Evolutionary conservation across 2,329 filamentous ascomycete genomes (phyloP), one percentile per base, ranked within the genome.

Genomic region (Penicillium sp.): DNA sequence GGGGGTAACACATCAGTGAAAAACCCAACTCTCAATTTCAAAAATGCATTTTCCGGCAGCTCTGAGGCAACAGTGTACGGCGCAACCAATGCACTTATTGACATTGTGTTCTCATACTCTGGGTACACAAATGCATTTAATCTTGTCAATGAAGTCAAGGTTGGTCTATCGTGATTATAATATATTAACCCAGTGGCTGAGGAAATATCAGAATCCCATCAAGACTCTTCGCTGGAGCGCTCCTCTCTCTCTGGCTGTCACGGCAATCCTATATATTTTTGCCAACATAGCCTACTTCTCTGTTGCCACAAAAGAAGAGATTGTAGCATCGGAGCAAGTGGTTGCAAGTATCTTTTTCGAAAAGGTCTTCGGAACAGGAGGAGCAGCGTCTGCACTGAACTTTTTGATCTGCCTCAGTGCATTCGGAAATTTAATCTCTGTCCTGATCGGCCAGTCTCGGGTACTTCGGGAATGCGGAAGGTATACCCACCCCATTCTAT

Each of bases 221-320:
- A 80, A 78, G 31, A 82, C 80, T 0, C 77, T 87, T 21, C 80
- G 81, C 48, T 79, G 70, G 64, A 77, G 79, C 58, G 83, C 78
- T 7, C 75, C 79, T 2, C 65, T 80, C 2, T 83, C 84, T 0
- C 71, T 87, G 1, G 46, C 80, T 0, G 67, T 82, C 0, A 83
- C 86, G 1, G 77, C 82, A 0, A 68, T 81, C 0, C 70, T 87
- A 0, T 87, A 86, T 67, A 76, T 85, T 16, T 70, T 87, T 1
- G 83, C 80, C 58, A 87, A 87, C 54, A 73, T 88, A 26, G 85
- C 85, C 0, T 87, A 86, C 68, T 86, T 87, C 59, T 76, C 84
- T 0, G 82, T 82, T 0, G 80, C 85, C 0, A 76, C 80, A 1
- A 84, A 84, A 56, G 73, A 79, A 6, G 77, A 82, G n/a, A 80